Conservation (phyloP, 2,329 filamentous ascomycete species). For the Pestalotiopsis sp. region DNA sequence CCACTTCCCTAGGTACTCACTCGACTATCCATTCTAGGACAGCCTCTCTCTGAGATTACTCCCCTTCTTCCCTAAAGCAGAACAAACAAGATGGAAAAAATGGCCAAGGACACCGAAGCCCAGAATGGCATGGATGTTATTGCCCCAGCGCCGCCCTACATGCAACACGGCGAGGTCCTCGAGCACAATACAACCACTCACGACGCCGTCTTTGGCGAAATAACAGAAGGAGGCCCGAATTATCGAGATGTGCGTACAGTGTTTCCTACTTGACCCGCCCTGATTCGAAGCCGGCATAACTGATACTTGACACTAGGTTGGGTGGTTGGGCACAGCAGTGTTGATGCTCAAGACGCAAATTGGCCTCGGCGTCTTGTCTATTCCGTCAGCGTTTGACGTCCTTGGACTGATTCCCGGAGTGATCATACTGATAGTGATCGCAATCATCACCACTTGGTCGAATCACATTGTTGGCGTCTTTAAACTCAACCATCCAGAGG, state of each 20-base stretch:
- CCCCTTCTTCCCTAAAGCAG: no score
- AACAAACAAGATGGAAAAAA: no score
- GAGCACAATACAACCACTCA: neutral
- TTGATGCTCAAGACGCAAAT: constrained; percentile 48
- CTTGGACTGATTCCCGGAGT: constrained; percentile 50
- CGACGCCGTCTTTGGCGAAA: constrained; percentile 37
- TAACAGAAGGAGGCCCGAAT: constrained; percentile 30
- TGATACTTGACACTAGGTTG: constrained; percentile 28
- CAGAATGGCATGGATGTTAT: no score
- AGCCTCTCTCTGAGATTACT: no score
- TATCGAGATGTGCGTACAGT: constrained; percentile 20
- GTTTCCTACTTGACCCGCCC: neutral
- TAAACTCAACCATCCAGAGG: constrained; percentile 47
- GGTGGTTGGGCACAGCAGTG: constrained; percentile 41
- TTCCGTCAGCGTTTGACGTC: constrained; percentile 43
- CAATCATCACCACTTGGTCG: constrained; percentile 47
- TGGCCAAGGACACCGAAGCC: no score
- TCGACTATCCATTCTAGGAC: no score
- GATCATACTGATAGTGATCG: constrained; percentile 40
- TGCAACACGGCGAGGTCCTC: neutral
- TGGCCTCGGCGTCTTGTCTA: constrained; percentile 48
- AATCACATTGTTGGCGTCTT: constrained; percentile 49
- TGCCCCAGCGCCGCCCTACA: no score
- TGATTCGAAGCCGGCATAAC: neutral
- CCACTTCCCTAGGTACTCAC: no score